These are phyloP conservation scores for Paragyromitra xinjiangensis DNA, from an alignment of 495 filamentous ascomycete genomes.

Conservation along the genomic window DNA sequence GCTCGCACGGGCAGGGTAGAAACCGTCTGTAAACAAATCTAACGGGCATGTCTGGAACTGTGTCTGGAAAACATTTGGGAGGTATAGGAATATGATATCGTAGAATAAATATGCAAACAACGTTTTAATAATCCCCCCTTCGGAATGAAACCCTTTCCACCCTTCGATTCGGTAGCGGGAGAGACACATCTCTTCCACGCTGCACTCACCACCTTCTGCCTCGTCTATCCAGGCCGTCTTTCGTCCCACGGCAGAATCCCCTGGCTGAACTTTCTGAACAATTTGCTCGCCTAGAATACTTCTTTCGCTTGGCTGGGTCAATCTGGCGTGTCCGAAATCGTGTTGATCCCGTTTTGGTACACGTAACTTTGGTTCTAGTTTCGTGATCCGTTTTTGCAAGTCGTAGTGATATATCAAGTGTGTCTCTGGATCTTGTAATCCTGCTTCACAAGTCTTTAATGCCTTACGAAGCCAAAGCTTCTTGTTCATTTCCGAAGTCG, in stretches of 20 bases:
- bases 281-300: conserved; percentile 79
- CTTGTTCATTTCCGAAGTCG: conserved; percentile 67
- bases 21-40: conserved; percentile 91
- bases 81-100: conserved; percentile 90
- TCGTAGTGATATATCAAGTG: conserved; percentile 94
- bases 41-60: conserved; percentile 91
- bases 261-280: conserved; percentile 31
- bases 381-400: conserved; percentile 87
- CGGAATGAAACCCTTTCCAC: conserved; percentile 93
- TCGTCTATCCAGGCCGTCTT: conserved; percentile 90
- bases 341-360: conserved; percentile 89
- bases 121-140: conserved; percentile 88
- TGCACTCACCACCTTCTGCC: conserved; percentile 75
- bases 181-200: conserved; percentile 88
- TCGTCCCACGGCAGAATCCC: conserved; percentile 62
- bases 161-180: conserved; percentile 81
- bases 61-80: conserved; percentile 97
- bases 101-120: conserved; percentile 92
- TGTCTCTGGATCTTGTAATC: conserved; percentile 84
- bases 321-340: conserved; percentile 85
- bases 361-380: conserved; percentile 82
- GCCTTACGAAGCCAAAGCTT: conserved; percentile 86
- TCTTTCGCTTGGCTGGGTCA: conserved; percentile 77
- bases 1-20: conserved; percentile 81
- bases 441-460: conserved; percentile 82